Evolutionary conservation across 2,329 filamentous ascomycete genomes (phyloP).

Genomic region (Colletotrichum lindemuthianum): DNA sequence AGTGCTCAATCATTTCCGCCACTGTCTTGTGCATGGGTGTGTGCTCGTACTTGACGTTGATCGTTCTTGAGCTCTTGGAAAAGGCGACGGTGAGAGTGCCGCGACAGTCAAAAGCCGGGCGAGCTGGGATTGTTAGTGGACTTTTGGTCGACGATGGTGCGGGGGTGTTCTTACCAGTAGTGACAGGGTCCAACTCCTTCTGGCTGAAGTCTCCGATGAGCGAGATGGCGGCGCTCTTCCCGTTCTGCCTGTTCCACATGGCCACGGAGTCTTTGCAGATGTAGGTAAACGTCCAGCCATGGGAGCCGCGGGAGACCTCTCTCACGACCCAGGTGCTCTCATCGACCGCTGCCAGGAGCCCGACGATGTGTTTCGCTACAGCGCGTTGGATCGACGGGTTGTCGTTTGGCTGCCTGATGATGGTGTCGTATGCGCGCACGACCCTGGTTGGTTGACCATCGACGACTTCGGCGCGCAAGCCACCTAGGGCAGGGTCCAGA

Average conservation of each 20-base stretch:
- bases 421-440: constrained; percentile 56
- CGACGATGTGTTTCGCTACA: constrained; percentile 60
- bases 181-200: constrained; percentile 56
- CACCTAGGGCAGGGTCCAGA: constrained; percentile 49
- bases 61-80: constrained; percentile 55
- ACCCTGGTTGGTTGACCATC: constrained; percentile 46
- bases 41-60: constrained; percentile 66
- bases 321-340: constrained; percentile 59
- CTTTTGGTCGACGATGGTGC: background rate
- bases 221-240: constrained; percentile 51
- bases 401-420: constrained; percentile 60
- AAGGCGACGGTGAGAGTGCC: constrained; percentile 63
- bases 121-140: constrained; percentile 46
- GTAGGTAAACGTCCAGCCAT: constrained; percentile 65
- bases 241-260: constrained; percentile 60
- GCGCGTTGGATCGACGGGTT: constrained; percentile 59
- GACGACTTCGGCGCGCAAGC: constrained; percentile 37
- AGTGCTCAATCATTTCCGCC: constrained; percentile 57
- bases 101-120: constrained; percentile 69
- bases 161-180: constrained; percentile 51
- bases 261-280: constrained; percentile 63
- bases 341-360: constrained; percentile 55
- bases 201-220: constrained; percentile 61
- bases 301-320: constrained; percentile 53
- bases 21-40: constrained; percentile 67